Conservation (phyloP, 331 rosid species). For the Malus hybrid region DNA sequence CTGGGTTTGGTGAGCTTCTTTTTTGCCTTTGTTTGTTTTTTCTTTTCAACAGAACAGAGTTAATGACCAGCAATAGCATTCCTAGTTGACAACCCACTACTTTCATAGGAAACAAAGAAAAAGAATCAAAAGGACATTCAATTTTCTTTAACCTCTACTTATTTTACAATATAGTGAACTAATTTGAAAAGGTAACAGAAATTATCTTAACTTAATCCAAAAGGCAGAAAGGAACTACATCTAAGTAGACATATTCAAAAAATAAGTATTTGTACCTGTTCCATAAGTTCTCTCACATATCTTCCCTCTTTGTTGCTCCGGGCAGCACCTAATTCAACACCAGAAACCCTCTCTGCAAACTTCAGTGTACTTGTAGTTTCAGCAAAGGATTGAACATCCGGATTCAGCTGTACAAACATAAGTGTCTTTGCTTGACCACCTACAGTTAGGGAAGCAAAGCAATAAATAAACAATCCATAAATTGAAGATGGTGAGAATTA, state of each 20-base stretch:
- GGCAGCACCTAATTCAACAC: slow-evolving; percentile 96
- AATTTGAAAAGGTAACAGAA: background rate
- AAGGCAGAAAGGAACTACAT: slow-evolving; percentile 1
- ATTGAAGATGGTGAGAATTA: background rate
- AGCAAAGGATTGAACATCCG: slow-evolving; percentile 76
- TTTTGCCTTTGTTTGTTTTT: background rate
- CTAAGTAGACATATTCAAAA: background rate
- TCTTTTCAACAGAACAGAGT: no score
- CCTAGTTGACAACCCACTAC: background rate
- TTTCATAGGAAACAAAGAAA: background rate
- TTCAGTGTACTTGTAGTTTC: slow-evolving; percentile 93
- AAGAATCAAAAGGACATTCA: background rate
- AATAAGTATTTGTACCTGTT: slow-evolving; percentile 51
- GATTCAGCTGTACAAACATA: slow-evolving; percentile 98
- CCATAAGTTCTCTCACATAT: slow-evolving; percentile 89
- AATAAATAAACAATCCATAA: background rate
- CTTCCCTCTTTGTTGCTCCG: slow-evolving; percentile 96
- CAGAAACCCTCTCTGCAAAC: slow-evolving; percentile 99
- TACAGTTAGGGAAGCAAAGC: slow-evolving; percentile 19
- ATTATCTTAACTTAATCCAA: background rate
- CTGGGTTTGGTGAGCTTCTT: background rate
- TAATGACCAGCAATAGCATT: no score
- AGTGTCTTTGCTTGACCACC: slow-evolving; percentile 99
- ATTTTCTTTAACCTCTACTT: background rate
- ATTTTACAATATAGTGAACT: background rate